Base-by-base conservation (phyloP, 169 alveolate species). In the Cryptosporidium sp. region DNA sequence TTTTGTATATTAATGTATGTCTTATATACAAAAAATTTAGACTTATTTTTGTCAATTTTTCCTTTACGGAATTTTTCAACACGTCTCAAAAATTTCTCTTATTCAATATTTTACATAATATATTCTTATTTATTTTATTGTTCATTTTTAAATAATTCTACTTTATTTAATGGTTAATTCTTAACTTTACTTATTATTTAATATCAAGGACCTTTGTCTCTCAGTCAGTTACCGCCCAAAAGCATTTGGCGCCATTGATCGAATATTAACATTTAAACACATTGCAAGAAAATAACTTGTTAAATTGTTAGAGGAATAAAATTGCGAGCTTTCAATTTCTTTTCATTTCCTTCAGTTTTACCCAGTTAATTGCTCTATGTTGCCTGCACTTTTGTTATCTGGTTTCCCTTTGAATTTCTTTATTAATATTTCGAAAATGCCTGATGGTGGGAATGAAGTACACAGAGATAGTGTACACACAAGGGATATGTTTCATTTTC, bases 1-100 rank as follows among this genome's bases (percentile, higher is more conserved):
- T 65, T 65, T 37, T 37, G 71, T 65, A 65, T 65, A 65, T 65
- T 65, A n/a, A 65, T 33, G 8, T 12, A 12, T 31, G 31, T 33
- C 43, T 65, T 26, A 35, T 31, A 65, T 65, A 65, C 71, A 65
- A 65, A 65, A 65, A 65, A 65, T 65, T 65, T 0, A 37, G 50
- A 65, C 51, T 31, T 65, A n/a, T 10, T 37, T 10, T 65, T n/a
- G 50, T 5, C 71, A n/a, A n/a, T 65, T 33, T 29, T 65, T 65
- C 10, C 31, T 16, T 33, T 65, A 1, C 3, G 7, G 23, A 29
- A 31, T 31, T 31, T 51, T n/a, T 65, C 31, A 33, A 65, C 71
- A 65, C 71, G 71, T 65, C 71, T 65, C 71, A 65, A 65, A 37
- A 35, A 18, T 33, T 37, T 65, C 23, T 4, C 16, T 65, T 7